phyloP scores from a whole-genome alignment of 495 filamentous ascomycete species.

The Aspergillus asperescens region DNA sequence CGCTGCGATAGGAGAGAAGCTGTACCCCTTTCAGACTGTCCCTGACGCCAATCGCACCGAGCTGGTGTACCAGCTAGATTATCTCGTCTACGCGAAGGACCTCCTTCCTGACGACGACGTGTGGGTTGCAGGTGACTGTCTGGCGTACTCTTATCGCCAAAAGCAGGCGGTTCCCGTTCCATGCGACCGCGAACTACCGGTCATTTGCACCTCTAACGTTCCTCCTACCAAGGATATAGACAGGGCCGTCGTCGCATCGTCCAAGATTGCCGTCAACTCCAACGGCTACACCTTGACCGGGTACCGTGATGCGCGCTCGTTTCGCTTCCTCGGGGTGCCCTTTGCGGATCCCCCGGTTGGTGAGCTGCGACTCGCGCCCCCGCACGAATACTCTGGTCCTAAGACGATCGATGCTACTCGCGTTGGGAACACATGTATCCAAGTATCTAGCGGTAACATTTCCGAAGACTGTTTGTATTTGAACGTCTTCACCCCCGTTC shows the following conservation, averaged over 20 bases:
- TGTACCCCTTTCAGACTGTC: conserved; percentile 13
- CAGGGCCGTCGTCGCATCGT: conserved; percentile 14
- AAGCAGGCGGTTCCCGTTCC: conserved; percentile 6
- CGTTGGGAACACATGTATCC: conserved; percentile 41
- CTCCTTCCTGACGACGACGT: conserved; percentile 12
- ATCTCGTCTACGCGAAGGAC: conserved; percentile 20
- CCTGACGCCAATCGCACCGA: conserved; percentile 18
- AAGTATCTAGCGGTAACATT: conserved; percentile 21
- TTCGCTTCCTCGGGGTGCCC: conserved; percentile 48
- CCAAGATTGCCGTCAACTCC: conserved; percentile 31
- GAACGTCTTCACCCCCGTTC: conserved; percentile 30
- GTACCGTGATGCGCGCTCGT: conserved; percentile 48
- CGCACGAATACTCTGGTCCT: conserved; percentile 35
- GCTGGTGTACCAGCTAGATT: conserved; percentile 26
- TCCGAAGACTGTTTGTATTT: conserved; percentile 45
- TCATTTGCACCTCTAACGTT: conserved; percentile 25
- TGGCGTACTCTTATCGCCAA: conserved; percentile 15
- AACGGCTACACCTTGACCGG: conserved; percentile 29
- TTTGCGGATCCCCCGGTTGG: conserved; percentile 42
- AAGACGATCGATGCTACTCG: conserved; percentile 38
- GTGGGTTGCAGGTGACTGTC: conserved; percentile 20
- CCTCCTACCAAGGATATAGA: conserved; percentile 25
- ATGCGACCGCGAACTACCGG: conserved; percentile 18
- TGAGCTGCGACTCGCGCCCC: conserved; percentile 40
- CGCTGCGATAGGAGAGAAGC: conserved; percentile 23